Percentiles rank a stretch among this genome's conserved stretches.
phyloP scores from a whole-genome alignment of 805 yeast species.

The Hyphopichia homilentoma region DNA sequence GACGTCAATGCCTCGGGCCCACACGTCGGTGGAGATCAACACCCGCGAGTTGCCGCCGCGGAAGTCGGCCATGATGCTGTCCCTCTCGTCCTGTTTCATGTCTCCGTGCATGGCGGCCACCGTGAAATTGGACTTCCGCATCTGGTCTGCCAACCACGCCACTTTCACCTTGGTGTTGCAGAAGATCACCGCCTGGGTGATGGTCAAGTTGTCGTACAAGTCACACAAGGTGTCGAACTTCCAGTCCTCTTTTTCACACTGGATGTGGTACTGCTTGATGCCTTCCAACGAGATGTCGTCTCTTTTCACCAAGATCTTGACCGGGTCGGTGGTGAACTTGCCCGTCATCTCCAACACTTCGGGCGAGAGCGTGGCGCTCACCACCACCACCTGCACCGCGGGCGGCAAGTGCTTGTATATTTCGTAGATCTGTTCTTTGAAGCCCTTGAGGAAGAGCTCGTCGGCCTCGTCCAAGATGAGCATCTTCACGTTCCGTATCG shows the following conservation, averaged over 20 bases:
- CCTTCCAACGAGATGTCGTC: slow-evolving; percentile 95
- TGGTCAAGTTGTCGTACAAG: slow-evolving; percentile 88
- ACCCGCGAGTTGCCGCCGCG: slow-evolving; percentile 91
- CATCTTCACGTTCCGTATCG: slow-evolving; percentile 78
- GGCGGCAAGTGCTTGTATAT: slow-evolving; percentile 82
- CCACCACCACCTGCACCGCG: slow-evolving; percentile 85
- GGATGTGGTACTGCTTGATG: slow-evolving; percentile 85
- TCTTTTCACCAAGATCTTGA: slow-evolving; percentile 88
- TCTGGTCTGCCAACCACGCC: slow-evolving; percentile 79
- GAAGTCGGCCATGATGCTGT: slow-evolving; percentile 92
- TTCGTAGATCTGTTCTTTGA: slow-evolving; percentile 92
- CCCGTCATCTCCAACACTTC: slow-evolving; percentile 90
- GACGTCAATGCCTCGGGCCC: slow-evolving; percentile 98
- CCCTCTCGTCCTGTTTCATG: slow-evolving; percentile 93
- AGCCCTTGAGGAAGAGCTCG: slow-evolving; percentile 88
- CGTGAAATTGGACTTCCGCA: slow-evolving; percentile 79
- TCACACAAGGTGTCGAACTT: slow-evolving; percentile 94
- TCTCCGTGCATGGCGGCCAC: slow-evolving; percentile 97
- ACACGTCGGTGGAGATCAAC: slow-evolving; percentile 91
- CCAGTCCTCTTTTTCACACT: slow-evolving; percentile 90
- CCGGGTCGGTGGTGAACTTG: slow-evolving; percentile 91
- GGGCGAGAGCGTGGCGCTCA: slow-evolving; percentile 90
- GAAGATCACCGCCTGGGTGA: slow-evolving; percentile 96
- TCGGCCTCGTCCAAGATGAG: slow-evolving; percentile 95
- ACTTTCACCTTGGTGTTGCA: slow-evolving; percentile 97